A percentile compares a stretch with the other conserved stretches of the same genome.
These are phyloP conservation scores for Sanghuangporus weigelae DNA, from an alignment of 1,284 basidiomycete species.

Conservation along the genomic window DNA sequence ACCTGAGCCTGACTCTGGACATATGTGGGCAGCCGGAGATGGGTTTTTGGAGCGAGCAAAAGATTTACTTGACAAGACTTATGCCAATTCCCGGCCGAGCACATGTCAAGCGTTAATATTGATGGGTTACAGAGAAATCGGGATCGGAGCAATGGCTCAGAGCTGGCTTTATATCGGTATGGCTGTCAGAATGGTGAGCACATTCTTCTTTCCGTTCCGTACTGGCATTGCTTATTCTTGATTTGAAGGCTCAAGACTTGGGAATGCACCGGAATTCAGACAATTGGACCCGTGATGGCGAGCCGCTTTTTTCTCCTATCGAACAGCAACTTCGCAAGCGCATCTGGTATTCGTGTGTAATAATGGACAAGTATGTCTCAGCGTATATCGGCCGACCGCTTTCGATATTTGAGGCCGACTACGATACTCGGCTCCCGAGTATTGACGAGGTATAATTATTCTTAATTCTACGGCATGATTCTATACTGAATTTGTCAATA, in stretches of 20 bases:
- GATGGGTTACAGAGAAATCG: constrained; percentile 78
- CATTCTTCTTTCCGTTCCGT: background rate
- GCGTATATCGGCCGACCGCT: constrained; percentile 78
- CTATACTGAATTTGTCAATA: constrained; percentile 22
- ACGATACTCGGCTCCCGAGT: constrained; percentile 68
- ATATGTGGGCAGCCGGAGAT: constrained; percentile 83
- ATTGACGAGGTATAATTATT: constrained; percentile 48
- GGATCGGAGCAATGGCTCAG: constrained; percentile 83
- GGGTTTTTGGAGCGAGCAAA: constrained; percentile 68
- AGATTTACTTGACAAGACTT: constrained; percentile 57
- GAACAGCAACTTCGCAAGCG: constrained; percentile 72
- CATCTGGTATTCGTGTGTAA: constrained; percentile 78
- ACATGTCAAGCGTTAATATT: constrained; percentile 76
- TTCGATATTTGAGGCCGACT: constrained; percentile 76
- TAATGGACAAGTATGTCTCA: constrained; percentile 78
- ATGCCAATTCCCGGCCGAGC: constrained; percentile 58
- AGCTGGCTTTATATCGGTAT: constrained; percentile 80
- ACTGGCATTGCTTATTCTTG: background rate
- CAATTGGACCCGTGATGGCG: constrained; percentile 58
- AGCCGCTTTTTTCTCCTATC: constrained; percentile 53
- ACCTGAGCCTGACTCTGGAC: constrained; percentile 40
- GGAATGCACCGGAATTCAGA: constrained; percentile 81
- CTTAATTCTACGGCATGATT: background rate
- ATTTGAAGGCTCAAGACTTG: constrained; percentile 69
- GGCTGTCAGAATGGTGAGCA: constrained; percentile 58